phyloP scores from a whole-genome alignment of 2,329 filamentous ascomycete genomes.

The Fusarium guadeloupense region DNA sequence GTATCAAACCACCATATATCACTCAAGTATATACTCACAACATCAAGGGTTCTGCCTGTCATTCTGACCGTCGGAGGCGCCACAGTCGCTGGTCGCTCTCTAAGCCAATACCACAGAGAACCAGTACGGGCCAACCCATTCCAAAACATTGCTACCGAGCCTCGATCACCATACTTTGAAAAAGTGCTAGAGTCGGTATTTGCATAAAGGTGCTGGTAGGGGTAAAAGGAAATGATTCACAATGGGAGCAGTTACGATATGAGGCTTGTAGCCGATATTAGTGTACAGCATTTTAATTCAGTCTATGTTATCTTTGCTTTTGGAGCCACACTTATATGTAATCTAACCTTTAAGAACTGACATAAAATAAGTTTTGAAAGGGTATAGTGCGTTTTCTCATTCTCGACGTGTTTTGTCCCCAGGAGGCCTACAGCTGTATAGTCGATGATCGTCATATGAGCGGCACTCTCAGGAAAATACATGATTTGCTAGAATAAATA shows the following conservation, averaged over 20 bases:
- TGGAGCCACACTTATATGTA: too few relatives aligned
- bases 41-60: conserved; percentile 30
- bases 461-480: too few relatives aligned
- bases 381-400: too few relatives aligned
- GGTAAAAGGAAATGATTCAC: conserved; percentile 4
- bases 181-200: conserved; percentile 37
- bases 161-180: conserved; percentile 29
- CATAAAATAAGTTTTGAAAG: too few relatives aligned
- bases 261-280: background rate
- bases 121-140: conserved; percentile 2
- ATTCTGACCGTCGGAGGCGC: conserved; percentile 36
- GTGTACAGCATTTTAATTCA: background rate
- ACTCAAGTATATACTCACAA: background rate
- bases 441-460: too few relatives aligned
- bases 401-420: too few relatives aligned
- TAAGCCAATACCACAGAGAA: conserved; percentile 20
- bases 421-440: too few relatives aligned
- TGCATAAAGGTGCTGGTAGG: conserved; percentile 12
- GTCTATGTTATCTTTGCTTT: too few relatives aligned
- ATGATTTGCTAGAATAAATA: too few relatives aligned
- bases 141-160: background rate
- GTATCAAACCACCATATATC: fast-evolving
- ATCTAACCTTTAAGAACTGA: too few relatives aligned
- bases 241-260: conserved; percentile 5
- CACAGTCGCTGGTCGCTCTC: conserved; percentile 32